Conservation (phyloP, 805 yeast genomes). For the Metschnikowia lachancei region DNA sequence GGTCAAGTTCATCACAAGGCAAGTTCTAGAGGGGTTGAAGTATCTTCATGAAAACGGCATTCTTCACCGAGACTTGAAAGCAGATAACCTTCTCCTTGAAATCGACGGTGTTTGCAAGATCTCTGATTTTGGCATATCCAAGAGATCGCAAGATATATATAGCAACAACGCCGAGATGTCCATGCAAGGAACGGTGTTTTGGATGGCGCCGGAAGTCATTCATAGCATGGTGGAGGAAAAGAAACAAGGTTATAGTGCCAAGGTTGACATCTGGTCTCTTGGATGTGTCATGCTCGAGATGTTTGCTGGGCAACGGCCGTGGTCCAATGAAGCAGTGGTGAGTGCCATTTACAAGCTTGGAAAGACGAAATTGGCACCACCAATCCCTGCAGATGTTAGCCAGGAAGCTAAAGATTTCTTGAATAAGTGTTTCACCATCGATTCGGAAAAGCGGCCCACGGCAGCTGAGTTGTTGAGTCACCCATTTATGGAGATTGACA, state of each 20-base stretch:
- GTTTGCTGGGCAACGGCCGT: conserved; percentile 96
- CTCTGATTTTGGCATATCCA: conserved; percentile 95
- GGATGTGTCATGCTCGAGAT: conserved; percentile 97
- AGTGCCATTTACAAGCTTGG: conserved; percentile 92
- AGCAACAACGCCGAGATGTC: conserved; percentile 93
- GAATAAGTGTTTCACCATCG: conserved; percentile 65
- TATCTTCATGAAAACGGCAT: conserved; percentile 86
- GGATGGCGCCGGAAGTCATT: conserved; percentile 99
- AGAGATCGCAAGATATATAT: conserved; percentile 71
- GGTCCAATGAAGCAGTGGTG: conserved; percentile 94
- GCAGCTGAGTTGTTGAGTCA: conserved; percentile 62
- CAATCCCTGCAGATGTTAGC: conserved; percentile 89
- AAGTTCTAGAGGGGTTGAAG: conserved; percentile 80
- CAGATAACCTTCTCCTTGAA: conserved; percentile 86
- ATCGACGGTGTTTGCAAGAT: conserved; percentile 92
- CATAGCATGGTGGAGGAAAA: conserved; percentile 71
- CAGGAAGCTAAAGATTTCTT: conserved; percentile 66
- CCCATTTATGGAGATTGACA: conserved; percentile 45
- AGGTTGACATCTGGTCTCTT: conserved; percentile 95
- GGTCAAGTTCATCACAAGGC: conserved; percentile 70
- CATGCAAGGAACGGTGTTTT: conserved; percentile 96
- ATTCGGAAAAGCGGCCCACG: conserved; percentile 87
- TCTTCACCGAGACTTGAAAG: conserved; percentile 89
- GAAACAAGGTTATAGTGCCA: conserved; percentile 93
- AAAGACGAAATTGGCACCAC: conserved; percentile 85